Conservation (phyloP, 176 grass and related monocot genomes). For the Cenchrus americanus region DNA sequence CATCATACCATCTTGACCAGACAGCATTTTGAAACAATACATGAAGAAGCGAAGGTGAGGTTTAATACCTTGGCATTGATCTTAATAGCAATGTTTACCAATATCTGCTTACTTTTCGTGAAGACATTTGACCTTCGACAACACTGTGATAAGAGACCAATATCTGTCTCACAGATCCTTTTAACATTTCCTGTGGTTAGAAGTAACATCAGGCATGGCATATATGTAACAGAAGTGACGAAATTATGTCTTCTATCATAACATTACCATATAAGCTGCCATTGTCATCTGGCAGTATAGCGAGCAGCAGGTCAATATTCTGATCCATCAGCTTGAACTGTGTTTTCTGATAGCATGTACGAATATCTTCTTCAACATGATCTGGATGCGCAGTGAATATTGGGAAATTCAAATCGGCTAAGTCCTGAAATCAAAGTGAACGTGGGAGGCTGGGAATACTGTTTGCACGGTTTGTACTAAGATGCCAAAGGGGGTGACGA, state of each 20-base stretch:
- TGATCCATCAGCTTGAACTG: neutral
- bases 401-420: neutral
- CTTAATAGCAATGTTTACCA: conserved; percentile 63
- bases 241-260: neutral
- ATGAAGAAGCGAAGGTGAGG: neutral
- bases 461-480: neutral
- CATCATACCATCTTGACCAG: neutral
- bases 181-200: conserved; percentile 47
- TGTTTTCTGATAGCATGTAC: neutral
- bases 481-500: neutral
- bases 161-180: conserved; percentile 64
- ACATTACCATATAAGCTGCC: conserved; percentile 58
- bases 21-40: neutral
- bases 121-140: conserved; percentile 14
- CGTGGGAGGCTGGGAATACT: neutral
- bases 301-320: conserved; percentile 58
- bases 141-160: conserved; percentile 63
- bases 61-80: conserved; percentile 71
- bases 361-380: conserved; percentile 31
- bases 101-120: neutral
- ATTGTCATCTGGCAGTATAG: conserved; percentile 57
- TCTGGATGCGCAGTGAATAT: conserved; percentile 23
- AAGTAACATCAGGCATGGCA: conserved; percentile 4
- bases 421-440: conserved; percentile 39
- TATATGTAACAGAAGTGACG: neutral